Evolutionary conservation across 2,329 filamentous ascomycete species (phyloP).

Genomic region (Stromatinia cepivora): DNA sequence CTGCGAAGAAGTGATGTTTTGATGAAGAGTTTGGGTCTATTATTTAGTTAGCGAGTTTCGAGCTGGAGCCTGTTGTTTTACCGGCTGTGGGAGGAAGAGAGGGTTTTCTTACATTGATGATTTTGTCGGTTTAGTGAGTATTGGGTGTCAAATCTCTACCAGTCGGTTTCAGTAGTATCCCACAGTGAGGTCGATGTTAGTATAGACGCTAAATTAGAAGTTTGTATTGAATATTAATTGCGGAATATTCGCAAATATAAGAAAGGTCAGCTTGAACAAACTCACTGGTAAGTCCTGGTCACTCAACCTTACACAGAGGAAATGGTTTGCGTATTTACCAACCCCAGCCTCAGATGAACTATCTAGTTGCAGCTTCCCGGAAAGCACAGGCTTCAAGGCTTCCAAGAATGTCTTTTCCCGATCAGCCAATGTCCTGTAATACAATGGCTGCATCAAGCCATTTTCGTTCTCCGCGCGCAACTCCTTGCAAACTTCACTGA

Average conservation of each 20-base stretch:
- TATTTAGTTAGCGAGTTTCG: not conserved
- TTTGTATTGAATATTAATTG: not conserved
- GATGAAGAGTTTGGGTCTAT: not conserved
- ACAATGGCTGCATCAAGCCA: not conserved
- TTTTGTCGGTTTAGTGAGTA: no score
- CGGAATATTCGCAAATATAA: no score
- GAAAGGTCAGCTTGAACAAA: no score
- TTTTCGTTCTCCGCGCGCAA: not conserved
- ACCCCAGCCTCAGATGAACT: not conserved
- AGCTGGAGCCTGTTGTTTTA: not conserved
- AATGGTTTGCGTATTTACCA: not conserved
- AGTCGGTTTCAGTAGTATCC: not conserved
- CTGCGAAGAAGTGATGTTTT: not conserved
- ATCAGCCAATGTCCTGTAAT: not conserved
- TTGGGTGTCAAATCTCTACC: not conserved
- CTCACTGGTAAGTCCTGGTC: not conserved
- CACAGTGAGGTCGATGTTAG: not conserved
- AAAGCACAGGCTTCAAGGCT: not conserved
- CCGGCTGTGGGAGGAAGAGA: not conserved
- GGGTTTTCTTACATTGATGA: no score
- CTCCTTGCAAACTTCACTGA: no score
- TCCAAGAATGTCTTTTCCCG: not conserved
- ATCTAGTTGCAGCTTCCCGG: not conserved
- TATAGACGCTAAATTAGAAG: not conserved
- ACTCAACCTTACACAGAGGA: not conserved